Evolutionary conservation across 495 filamentous ascomycete species (phyloP).

Genomic region (Collariella sp.): DNA sequence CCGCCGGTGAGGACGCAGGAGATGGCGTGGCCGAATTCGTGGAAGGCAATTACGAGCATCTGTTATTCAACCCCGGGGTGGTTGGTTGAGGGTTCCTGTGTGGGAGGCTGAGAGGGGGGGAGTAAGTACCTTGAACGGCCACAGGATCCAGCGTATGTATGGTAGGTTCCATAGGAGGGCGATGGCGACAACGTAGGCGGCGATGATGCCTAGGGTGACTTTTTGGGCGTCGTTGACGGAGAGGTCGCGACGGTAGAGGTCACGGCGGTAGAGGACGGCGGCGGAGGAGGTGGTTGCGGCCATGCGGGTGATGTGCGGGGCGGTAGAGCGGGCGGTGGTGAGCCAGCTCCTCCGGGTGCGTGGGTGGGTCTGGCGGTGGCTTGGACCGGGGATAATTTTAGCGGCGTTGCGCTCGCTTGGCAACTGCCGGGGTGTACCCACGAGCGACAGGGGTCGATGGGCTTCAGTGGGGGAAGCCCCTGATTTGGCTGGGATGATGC

Average conservation of each 20-base stretch:
- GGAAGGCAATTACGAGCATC: conserved; percentile 82
- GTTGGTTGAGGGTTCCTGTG: neutral
- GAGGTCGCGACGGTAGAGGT: conserved; percentile 43
- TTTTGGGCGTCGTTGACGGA: conserved; percentile 61
- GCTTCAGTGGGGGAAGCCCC: neutral
- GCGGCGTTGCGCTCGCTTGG: neutral
- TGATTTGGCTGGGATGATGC: neutral
- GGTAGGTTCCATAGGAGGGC: conserved; percentile 72
- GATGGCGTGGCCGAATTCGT: conserved; percentile 74
- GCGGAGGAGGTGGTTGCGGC: neutral
- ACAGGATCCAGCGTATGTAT: conserved; percentile 61
- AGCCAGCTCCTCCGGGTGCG: neutral
- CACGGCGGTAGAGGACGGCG: conserved; percentile 6
- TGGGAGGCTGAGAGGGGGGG: neutral
- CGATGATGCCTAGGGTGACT: conserved; percentile 56
- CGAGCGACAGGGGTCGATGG: neutral
- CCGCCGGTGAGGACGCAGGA: conserved; percentile 65
- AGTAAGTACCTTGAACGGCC: conserved; percentile 67
- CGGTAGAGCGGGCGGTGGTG: neutral
- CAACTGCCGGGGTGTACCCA: neutral
- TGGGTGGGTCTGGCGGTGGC: conserved; percentile 1
- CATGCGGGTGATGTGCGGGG: conserved; percentile 2
- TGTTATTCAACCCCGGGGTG: conserved; percentile 14
- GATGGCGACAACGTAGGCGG: conserved; percentile 63
- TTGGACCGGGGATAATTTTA: conserved; percentile 2